Base-by-base conservation (phyloP, 2,329 filamentous ascomycete species). In the Dactylellina drechsleri region DNA sequence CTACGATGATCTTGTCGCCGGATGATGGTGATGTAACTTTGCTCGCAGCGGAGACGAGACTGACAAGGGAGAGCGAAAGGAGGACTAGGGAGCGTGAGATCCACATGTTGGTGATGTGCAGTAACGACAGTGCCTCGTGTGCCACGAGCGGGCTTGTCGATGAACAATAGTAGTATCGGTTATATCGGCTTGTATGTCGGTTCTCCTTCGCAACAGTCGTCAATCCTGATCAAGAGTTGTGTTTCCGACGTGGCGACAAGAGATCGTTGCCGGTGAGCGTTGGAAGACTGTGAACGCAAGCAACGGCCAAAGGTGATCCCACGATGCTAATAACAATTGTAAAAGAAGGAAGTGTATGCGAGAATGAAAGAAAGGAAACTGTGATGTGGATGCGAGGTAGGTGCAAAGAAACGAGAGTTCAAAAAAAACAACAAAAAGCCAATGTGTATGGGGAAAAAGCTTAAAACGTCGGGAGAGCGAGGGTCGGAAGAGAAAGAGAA, bases 341-440 rank as follows among this genome's bases (percentile, higher is more conserved):
- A 31, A 47, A 61, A 47, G 43, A 16, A 57, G 57, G 45, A 66
- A 26, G 54, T 16, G 31, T 18, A 66, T 56, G 54, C 47, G 62
- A 47, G 36, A 66, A n/a, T 56, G 62, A 36, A 20, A 4, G 13
- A 41, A 16, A 28, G 49, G 28, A 62, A 74, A n/a, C 16, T 41
- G 16, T 23, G 16, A 13, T 10, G 23, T 56, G 13, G 50, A 65
- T 56, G 61, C 53, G 50, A 65, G 58, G 61, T 53, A 47, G 61
- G 68, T 60, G 36, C 40, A 74, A 61, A 66, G 54, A 66, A 74
- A 66, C 61, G 68, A 73, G 61, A 60, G 60, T 47, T 15, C 66
- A 41, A 61, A 60, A 60, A n/a, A 59, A 40, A 62, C 57, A 23
- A 73, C 13, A 18, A 23, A 23, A 47, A 53, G 43, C 7, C 7